Evolutionary conservation across 192 early-diverging fungal genomes (phyloP), one percentile per base, ranked within the genome.

Genomic region (Coemansia sp.): DNA sequence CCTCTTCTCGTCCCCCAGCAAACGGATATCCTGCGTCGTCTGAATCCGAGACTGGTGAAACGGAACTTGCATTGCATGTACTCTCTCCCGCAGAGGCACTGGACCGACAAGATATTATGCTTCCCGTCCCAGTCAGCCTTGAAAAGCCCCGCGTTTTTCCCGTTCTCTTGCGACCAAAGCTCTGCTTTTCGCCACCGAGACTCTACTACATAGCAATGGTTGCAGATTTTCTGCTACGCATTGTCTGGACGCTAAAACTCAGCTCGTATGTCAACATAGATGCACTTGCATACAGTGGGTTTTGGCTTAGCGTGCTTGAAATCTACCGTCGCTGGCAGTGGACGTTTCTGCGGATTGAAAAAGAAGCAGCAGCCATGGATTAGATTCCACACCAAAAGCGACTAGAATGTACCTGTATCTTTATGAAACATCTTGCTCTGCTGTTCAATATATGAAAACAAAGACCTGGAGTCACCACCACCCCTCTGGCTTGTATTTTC

Each of bases 291-390:
- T 88, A 85, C 37, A 81, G 90, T 16, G 91, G 92, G 9, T 86
- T 97, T 56, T 84, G 87, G 67, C 81, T 98, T 68, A 92, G 93
- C 62, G 68, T 87, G 15, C 69, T 96, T 6, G 96, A 98, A 76
- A 85, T 99, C 9, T 65, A 90, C 21, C 71, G 96, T 41, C 85
- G 96, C 44, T 98, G 94, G 92, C 84, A 97, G 54, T 99, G 97
- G 97, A 91, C 95, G 0, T 92, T 97, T 61, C 91, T 99, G 72
- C 81, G 96, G 39, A 71, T 98, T 37, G 97, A 99, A 76, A 79
- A 79, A 52, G 81, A 83, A 43, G 68, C 71, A 2, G 81, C 68
- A 0, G 21, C 67, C 50, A 41, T 9, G 9, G 44, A 9, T 45
- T 32, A 32, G 32, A 32, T 32, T 4, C 32, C 32, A 32, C 32